These are phyloP conservation scores for Colletotrichum lini DNA, from an alignment of 2,329 filamentous ascomycete genomes.

Conservation along the genomic window DNA sequence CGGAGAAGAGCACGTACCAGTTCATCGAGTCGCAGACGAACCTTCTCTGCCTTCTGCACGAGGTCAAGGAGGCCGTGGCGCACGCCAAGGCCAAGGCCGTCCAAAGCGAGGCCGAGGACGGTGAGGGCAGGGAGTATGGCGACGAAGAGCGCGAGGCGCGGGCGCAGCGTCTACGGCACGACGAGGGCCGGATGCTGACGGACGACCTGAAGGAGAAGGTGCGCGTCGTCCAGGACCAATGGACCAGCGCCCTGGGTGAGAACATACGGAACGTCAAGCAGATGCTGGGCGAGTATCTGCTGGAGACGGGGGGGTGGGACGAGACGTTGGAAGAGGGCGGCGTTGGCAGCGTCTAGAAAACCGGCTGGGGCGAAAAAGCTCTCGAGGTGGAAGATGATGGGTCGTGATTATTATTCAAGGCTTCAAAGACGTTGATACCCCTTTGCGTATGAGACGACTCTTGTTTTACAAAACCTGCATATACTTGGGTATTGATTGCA, in stretches of 20 bases:
- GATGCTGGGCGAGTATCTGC: slow-evolving; percentile 79
- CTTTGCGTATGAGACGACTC: slow-evolving; percentile 38
- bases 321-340: slow-evolving; percentile 76
- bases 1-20: slow-evolving; percentile 94
- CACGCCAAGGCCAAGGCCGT: slow-evolving; percentile 76
- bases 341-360: slow-evolving; percentile 61
- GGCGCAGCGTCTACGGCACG: slow-evolving; percentile 70
- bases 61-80: slow-evolving; percentile 86
- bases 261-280: slow-evolving; percentile 81
- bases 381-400: slow-evolving; percentile 12
- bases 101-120: slow-evolving; percentile 72
- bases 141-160: slow-evolving; percentile 54
- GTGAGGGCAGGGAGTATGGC: slow-evolving; percentile 50
- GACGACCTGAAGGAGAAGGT: slow-evolving; percentile 95
- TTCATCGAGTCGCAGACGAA: slow-evolving; percentile 98
- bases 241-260: slow-evolving; percentile 88
- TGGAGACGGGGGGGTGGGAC: slow-evolving; percentile 89
- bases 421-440: slow-evolving; percentile 44
- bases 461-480: slow-evolving; percentile 37
- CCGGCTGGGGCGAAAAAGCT: not conserved
- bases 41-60: slow-evolving; percentile 88
- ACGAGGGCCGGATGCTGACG: slow-evolving; percentile 80
- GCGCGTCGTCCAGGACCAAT: slow-evolving; percentile 89
- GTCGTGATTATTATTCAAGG: slow-evolving; percentile 24
- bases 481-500: slow-evolving; percentile 20